Conservation (phyloP, 352 stramenopile species). For the Globisporangium ultimum region DNA sequence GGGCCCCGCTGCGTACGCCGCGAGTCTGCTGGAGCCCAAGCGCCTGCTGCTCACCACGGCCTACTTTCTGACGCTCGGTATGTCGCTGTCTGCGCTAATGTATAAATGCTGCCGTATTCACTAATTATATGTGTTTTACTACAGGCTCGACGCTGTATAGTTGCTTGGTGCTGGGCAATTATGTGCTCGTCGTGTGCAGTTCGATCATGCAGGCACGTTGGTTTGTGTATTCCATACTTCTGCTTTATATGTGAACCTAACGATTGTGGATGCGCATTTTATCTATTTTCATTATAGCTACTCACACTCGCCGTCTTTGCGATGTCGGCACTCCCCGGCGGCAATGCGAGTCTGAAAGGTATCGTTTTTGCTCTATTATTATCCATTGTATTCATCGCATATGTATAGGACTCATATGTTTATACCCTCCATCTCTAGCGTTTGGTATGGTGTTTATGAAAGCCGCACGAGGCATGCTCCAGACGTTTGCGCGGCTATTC, state of each 20-base stretch:
- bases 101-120: background rate
- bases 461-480: slow-evolving; percentile 61
- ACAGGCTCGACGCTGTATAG: slow-evolving; percentile 71
- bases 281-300: slow-evolving; percentile 30
- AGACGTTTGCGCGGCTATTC: slow-evolving; percentile 51
- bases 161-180: slow-evolving; percentile 80
- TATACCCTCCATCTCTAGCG: slow-evolving; percentile 21
- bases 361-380: background rate
- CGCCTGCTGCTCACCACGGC: slow-evolving; percentile 58
- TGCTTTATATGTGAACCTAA: background rate
- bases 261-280: background rate
- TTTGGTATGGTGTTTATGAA: slow-evolving; percentile 65
- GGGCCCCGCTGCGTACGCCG: slow-evolving; percentile 50
- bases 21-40: slow-evolving; percentile 58
- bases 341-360: slow-evolving; percentile 67
- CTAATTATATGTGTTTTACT: background rate
- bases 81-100: slow-evolving; percentile 7
- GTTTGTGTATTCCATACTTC: too few relatives aligned
- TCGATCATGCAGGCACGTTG: slow-evolving; percentile 45
- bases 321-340: slow-evolving; percentile 55
- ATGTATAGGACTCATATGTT: background rate
- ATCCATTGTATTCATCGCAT: background rate
- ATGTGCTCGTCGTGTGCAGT: slow-evolving; percentile 80
- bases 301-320: slow-evolving; percentile 57
- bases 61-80: slow-evolving; percentile 73